Conservation (phyloP, 345 rosid genomes). For the Viola odorata region DNA sequence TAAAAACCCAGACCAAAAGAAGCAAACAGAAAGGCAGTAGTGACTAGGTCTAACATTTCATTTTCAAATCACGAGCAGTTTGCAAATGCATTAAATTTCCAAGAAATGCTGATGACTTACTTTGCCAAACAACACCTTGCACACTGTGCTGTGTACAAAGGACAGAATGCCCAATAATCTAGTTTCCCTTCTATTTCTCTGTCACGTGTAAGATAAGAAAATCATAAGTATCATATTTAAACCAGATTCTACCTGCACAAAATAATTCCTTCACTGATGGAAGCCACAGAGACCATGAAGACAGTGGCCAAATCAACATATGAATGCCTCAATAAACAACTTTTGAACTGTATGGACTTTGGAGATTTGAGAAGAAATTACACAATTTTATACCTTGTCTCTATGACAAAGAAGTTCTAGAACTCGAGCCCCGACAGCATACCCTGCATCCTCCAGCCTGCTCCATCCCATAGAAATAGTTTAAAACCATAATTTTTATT, state of each 20-base stretch:
- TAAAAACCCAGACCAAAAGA: too few species aligned
- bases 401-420: conserved; percentile 88
- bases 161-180: conserved; percentile 83
- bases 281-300: too few species aligned
- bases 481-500: background rate
- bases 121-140: conserved; percentile 97
- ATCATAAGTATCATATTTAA: background rate
- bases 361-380: background rate
- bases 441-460: conserved; percentile 97
- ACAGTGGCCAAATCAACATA: too few species aligned
- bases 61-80: background rate
- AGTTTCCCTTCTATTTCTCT: conserved; percentile 98
- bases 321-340: too few species aligned
- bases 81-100: conserved; percentile 2
- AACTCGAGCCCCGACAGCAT: conserved; percentile 84
- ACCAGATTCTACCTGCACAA: too few species aligned
- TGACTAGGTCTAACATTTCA: background rate
- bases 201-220: conserved; percentile 14
- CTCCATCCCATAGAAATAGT: conserved; percentile 7
- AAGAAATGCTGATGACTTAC: conserved; percentile 23
- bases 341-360: too few species aligned
- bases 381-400: conserved; percentile 49
- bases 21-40: too few species aligned
- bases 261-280: too few species aligned
- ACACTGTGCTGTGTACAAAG: conserved; percentile 91